Conservation (phyloP, 2,329 filamentous ascomycete genomes). For the Hypocrella siamensis region DNA sequence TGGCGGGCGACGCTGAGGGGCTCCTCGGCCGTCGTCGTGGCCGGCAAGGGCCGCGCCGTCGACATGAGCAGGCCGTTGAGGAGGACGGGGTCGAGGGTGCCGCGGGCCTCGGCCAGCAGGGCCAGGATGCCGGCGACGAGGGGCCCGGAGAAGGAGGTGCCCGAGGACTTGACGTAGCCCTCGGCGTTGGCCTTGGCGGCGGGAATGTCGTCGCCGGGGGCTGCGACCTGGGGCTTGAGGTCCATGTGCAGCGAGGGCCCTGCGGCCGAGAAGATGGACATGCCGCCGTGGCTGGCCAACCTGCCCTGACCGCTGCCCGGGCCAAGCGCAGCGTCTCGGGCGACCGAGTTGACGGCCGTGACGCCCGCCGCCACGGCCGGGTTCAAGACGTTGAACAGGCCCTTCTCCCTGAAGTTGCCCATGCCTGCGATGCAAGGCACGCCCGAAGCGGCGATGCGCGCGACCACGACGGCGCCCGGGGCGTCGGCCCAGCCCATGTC, state of each 20-base stretch:
- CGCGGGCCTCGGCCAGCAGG: not conserved
- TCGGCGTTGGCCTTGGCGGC: not conserved
- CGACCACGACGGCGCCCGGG: not conserved
- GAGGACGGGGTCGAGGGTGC: conserved; percentile 1
- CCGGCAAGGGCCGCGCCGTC: conserved; percentile 3
- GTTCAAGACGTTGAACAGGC: conserved; percentile 1
- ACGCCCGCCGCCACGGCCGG: conserved; percentile 2
- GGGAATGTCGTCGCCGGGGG: not conserved
- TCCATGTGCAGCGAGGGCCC: not conserved
- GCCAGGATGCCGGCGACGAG: not conserved
- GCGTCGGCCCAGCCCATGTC: not conserved
- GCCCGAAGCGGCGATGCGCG: conserved; percentile 1
- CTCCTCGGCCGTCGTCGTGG: not conserved
- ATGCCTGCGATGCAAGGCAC: conserved; percentile 1
- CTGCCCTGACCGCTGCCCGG: too few species aligned
- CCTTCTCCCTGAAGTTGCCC: not conserved
- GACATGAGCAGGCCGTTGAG: conserved; percentile 2
- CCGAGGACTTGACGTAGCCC: not conserved
- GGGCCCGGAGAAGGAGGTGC: not conserved
- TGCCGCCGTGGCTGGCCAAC: too few species aligned
- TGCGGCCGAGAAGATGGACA: too few species aligned
- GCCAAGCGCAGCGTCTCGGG: too few species aligned
- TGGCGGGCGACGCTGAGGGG: conserved; percentile 2
- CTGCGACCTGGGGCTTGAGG: not conserved
- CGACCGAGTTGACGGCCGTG: conserved; percentile 3